Conservation (phyloP, 768 basidiomycete species). For the Rhizopogon sp. region DNA sequence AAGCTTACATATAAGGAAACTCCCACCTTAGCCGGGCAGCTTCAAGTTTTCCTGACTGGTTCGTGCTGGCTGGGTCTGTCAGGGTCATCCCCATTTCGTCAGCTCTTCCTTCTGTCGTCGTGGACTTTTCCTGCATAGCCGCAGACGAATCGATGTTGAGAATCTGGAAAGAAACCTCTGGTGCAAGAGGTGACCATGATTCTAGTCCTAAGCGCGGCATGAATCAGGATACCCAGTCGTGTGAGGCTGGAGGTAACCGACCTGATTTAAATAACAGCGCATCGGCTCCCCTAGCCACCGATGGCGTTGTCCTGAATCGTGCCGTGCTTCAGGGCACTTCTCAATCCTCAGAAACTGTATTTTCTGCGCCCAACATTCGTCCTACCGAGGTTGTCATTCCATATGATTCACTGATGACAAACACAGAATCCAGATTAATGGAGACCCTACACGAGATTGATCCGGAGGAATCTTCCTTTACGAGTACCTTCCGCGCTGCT, state of each 20-base stretch:
- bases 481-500: constrained; percentile 42
- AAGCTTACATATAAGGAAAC: no score
- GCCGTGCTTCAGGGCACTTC: constrained; percentile 9
- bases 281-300: constrained; percentile 11
- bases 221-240: constrained; percentile 21
- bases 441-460: constrained; percentile 44
- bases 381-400: constrained; percentile 51
- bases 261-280: constrained; percentile 18
- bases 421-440: constrained; percentile 37
- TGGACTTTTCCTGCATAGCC: not conserved
- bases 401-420: constrained; percentile 38
- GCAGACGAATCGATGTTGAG: constrained; percentile 36
- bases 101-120: not conserved
- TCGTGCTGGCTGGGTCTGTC: not conserved
- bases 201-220: constrained; percentile 5
- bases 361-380: constrained; percentile 29
- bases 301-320: constrained; percentile 4
- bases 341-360: constrained; percentile 17
- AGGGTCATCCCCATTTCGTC: not conserved
- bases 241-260: constrained; percentile 21
- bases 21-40: no score
- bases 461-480: constrained; percentile 32
- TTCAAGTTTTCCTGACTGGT: no score
- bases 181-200: constrained; percentile 22
- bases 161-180: constrained; percentile 48